phyloP scores from a whole-genome alignment of 2,329 filamentous ascomycete genomes.

The Dendrostoma leiphaemia region DNA sequence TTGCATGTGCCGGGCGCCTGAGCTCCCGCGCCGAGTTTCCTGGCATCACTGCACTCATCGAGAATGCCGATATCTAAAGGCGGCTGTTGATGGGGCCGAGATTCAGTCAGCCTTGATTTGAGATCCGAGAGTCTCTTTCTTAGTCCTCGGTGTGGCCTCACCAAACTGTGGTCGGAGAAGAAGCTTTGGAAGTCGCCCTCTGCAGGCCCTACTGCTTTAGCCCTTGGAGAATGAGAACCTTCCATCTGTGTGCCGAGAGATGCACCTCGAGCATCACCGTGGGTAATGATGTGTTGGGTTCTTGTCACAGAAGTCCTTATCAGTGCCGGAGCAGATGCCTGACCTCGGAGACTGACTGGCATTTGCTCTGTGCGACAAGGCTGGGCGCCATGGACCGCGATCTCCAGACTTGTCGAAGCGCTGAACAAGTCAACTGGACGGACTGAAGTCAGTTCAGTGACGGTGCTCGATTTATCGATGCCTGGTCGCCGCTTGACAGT shows the following conservation, averaged over 20 bases:
- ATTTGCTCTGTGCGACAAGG: neutral
- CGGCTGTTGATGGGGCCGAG: slow-evolving; percentile 12
- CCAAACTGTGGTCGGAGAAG: slow-evolving; percentile 18
- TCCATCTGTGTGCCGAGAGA: slow-evolving; percentile 15
- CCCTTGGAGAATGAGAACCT: neutral
- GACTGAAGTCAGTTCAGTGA: slow-evolving; percentile 9
- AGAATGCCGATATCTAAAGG: neutral
- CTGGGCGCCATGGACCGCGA: neutral
- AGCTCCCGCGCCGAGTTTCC: neutral
- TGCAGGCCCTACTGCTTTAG: neutral
- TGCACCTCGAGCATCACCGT: slow-evolving; percentile 6
- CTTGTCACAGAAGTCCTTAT: neutral
- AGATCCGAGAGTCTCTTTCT: slow-evolving; percentile 25
- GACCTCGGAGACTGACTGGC: neutral
- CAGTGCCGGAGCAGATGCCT: neutral
- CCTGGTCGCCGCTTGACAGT: slow-evolving; percentile 18
- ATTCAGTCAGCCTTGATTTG: slow-evolving; percentile 21
- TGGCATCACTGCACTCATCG: neutral
- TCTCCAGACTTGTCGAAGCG: neutral
- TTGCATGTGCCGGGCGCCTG: neutral
- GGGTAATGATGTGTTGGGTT: neutral
- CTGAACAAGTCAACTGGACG: slow-evolving; percentile 16
- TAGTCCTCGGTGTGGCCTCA: slow-evolving; percentile 21
- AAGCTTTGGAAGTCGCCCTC: slow-evolving; percentile 19
- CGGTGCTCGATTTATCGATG: slow-evolving; percentile 14